phyloP scores from a whole-genome alignment of 306 rosid genomes.

The Gleditsia sinensis region DNA sequence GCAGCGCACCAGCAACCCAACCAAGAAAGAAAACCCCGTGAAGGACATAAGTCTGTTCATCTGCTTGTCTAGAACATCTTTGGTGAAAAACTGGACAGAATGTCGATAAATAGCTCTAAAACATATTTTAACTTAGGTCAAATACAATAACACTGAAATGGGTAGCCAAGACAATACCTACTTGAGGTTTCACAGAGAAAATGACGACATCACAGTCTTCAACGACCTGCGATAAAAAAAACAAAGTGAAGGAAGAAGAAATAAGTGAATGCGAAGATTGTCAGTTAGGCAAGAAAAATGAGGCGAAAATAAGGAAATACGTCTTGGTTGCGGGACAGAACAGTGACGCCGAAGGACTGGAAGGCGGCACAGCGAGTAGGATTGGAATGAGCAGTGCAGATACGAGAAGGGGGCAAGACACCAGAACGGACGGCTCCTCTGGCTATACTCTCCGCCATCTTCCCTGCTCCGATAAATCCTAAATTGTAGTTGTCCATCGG shows the following conservation, averaged over 20 bases:
- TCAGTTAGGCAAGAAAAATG: neutral
- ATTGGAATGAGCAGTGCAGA: conserved; percentile 63
- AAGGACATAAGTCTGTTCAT: neutral
- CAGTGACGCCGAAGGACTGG: conserved; percentile 54
- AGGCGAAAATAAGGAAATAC: conserved; percentile 28
- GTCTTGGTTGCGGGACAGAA: conserved; percentile 56
- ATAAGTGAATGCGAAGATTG: neutral
- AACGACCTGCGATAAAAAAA: conserved; percentile 58
- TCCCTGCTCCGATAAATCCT: conserved; percentile 96
- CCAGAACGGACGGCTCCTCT: conserved; percentile 76
- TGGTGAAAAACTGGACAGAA: neutral
- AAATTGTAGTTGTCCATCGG: conserved; percentile 61
- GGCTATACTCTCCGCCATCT: conserved; percentile 96
- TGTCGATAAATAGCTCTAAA: neutral
- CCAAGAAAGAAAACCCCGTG: neutral
- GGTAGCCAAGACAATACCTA: conserved; percentile 42
- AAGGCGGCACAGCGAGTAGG: conserved; percentile 52
- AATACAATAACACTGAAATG: neutral
- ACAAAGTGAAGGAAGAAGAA: neutral
- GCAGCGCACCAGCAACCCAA: neutral
- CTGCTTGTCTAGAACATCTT: neutral
- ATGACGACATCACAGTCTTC: conserved; percentile 76
- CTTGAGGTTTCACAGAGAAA: conserved; percentile 93
- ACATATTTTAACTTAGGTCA: neutral
- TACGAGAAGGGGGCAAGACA: conserved; percentile 73